Conservation (phyloP, 2,329 filamentous ascomycete genomes). For the Tolypocladium ovalisporum region DNA sequence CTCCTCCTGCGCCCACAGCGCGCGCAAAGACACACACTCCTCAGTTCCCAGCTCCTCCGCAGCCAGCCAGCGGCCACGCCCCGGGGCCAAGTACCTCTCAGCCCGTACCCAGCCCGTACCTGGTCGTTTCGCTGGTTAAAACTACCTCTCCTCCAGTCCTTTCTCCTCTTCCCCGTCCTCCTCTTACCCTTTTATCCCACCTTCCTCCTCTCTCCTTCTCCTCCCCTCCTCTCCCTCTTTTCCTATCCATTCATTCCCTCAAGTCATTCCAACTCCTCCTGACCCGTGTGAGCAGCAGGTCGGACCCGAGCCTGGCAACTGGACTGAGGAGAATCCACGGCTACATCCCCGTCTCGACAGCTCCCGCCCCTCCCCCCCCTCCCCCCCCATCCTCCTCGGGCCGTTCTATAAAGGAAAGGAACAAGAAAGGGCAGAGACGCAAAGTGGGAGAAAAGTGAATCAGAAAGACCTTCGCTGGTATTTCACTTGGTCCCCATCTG, state of each 20-base stretch:
- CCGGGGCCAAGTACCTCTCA: neutral
- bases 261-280: conserved; percentile 38
- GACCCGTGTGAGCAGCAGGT: conserved; percentile 24
- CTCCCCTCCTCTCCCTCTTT: conserved; percentile 26
- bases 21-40: neutral
- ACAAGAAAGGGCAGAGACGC: conserved; percentile 12
- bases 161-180: conserved; percentile 42
- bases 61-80: neutral
- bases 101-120: conserved; percentile 1
- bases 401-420: conserved; percentile 16
- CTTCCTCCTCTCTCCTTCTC: conserved; percentile 23
- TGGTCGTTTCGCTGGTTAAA: conserved; percentile 16
- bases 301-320: conserved; percentile 17
- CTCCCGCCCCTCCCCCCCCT: conserved; percentile 5
- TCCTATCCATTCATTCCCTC: conserved; percentile 44
- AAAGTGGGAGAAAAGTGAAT: conserved; percentile 17
- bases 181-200: conserved; percentile 35
- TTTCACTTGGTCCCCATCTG: conserved; percentile 18
- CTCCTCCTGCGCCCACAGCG: neutral
- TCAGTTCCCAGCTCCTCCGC: neutral
- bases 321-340: conserved; percentile 23
- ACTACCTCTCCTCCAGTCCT: conserved; percentile 43
- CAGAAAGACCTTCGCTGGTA: conserved; percentile 28
- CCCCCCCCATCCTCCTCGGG: conserved; percentile 9
- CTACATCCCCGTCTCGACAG: conserved; percentile 11